Conservation (phyloP, 768 basidiomycete genomes). For the Dictyophora rubrovolvata region DNA sequence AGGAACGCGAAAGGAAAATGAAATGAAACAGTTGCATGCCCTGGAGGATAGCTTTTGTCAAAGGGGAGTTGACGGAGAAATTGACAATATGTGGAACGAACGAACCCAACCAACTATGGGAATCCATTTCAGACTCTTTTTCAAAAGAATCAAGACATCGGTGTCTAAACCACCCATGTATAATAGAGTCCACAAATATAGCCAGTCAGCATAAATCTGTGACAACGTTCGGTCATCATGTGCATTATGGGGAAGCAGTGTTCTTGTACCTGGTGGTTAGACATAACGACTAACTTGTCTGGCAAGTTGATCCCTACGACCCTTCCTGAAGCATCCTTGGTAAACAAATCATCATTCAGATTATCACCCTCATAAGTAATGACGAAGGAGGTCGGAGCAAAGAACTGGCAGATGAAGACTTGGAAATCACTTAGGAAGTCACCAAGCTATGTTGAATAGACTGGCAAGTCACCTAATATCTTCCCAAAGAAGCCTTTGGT, state of each 20-base stretch:
- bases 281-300: conserved; percentile 70
- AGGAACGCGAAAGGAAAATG: conserved; percentile 85
- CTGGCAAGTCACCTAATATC: conserved; percentile 52
- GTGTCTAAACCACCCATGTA: conserved; percentile 62
- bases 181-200: conserved; percentile 79
- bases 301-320: conserved; percentile 60
- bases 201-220: conserved; percentile 70
- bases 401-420: conserved; percentile 78
- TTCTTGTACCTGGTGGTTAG: conserved; percentile 78
- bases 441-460: neutral
- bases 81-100: conserved; percentile 2
- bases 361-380: conserved; percentile 69
- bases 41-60: conserved; percentile 24
- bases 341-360: conserved; percentile 41
- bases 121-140: conserved; percentile 79
- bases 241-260: neutral
- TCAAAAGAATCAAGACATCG: conserved; percentile 83
- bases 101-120: conserved; percentile 85
- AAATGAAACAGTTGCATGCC: conserved; percentile 93
- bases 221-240: neutral
- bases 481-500: conserved; percentile 78
- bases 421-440: neutral
- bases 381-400: conserved; percentile 63
- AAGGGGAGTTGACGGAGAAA: neutral
- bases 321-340: conserved; percentile 45